A percentile compares a stretch with the other conserved stretches of the same genome.
Evolutionary conservation across 108 stramenopile genomes (phyloP).

Genomic region (Heterococcus sp.): DNA sequence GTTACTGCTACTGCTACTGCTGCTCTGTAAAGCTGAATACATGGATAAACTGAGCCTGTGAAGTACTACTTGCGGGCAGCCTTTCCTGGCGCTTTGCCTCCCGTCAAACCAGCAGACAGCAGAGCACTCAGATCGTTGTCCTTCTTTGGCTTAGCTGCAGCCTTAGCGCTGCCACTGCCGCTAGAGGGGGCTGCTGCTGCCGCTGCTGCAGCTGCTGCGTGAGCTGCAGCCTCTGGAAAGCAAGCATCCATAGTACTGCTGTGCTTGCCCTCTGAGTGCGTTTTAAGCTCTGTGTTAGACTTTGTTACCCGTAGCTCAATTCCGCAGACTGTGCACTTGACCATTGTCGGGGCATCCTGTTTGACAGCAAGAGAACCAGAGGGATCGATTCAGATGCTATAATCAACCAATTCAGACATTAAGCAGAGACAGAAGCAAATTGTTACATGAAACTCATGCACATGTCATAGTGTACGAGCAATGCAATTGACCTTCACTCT

Average conservation of each 20-base stretch:
- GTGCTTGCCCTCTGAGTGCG: background rate
- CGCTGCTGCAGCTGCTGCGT: background rate
- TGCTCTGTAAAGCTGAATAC: too few species aligned
- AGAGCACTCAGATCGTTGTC: background rate
- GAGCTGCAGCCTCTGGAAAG: background rate
- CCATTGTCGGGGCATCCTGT: background rate
- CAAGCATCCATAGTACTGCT: background rate
- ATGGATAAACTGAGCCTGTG: too few species aligned
- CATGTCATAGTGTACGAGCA: too few species aligned
- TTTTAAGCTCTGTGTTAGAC: background rate
- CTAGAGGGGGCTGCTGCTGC: background rate
- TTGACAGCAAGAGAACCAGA: too few species aligned
- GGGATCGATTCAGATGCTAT: too few species aligned
- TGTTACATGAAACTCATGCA: too few species aligned
- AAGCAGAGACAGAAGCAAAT: too few species aligned
- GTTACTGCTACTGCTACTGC: too few species aligned
- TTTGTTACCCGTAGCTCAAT: background rate
- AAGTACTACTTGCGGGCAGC: too few species aligned
- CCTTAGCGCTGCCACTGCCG: too few species aligned
- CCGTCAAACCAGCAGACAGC: background rate
- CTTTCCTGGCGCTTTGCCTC: too few species aligned
- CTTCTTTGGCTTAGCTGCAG: background rate
- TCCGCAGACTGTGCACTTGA: background rate
- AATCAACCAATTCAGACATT: too few species aligned
- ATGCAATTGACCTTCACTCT: background rate